Conservation (phyloP, 805 yeast species). For the Monosporozyma unispora region DNA sequence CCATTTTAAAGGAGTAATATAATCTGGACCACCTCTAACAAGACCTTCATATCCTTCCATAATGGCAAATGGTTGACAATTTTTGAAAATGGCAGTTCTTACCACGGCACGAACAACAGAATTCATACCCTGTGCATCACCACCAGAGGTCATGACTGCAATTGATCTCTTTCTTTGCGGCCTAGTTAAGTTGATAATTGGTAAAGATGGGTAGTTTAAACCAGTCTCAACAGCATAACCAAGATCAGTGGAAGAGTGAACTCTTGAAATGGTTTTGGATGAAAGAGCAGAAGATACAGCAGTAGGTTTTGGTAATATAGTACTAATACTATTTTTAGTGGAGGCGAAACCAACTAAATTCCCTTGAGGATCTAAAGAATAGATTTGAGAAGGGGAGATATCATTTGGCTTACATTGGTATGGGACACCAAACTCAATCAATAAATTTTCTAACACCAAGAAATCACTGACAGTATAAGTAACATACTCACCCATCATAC, state of each 20-base stretch:
- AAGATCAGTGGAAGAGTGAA: conserved; percentile 14
- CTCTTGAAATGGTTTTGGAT: conserved; percentile 7
- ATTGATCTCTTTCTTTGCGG: conserved; percentile 34
- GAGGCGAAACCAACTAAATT: conserved; percentile 70
- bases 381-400: conserved; percentile 64
- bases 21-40: conserved; percentile 48
- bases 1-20: conserved; percentile 57
- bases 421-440: conserved; percentile 22
- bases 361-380: conserved; percentile 76
- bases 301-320: conserved; percentile 25
- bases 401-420: conserved; percentile 62
- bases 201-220: conserved; percentile 12
- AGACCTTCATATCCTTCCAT: conserved; percentile 71
- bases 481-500: conserved; percentile 32
- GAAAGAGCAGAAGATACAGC: conserved; percentile 6
- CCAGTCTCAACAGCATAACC: conserved; percentile 7
- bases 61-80: conserved; percentile 56
- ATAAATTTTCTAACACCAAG: conserved; percentile 15
- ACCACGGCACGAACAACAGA: conserved; percentile 69
- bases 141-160: conserved; percentile 74
- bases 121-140: conserved; percentile 76
- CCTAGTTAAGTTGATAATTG: conserved; percentile 5
- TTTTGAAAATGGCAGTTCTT: conserved; percentile 51
- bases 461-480: conserved; percentile 29
- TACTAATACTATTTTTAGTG: conserved; percentile 44